A percentile compares a stretch with the other conserved stretches of the same genome.
Evolutionary conservation across 495 filamentous ascomycete genomes (phyloP).

Genomic region (Pyrenula aspistea): DNA sequence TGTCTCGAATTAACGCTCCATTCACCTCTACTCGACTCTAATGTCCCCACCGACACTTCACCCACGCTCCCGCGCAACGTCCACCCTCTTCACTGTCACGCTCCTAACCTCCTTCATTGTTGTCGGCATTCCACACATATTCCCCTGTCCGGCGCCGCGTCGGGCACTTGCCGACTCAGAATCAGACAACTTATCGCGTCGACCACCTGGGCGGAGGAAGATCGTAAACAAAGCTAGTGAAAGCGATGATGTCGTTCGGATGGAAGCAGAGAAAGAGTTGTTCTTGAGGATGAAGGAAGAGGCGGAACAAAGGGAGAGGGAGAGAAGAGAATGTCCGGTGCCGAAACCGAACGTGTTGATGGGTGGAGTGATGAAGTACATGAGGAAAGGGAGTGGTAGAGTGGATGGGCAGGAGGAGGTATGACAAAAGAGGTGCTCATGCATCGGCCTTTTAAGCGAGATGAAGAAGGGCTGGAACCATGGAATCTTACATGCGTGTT

Average conservation of each 20-base stretch:
- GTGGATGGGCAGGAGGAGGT: not conserved
- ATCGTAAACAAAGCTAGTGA: not conserved
- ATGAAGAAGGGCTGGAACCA: too few relatives aligned
- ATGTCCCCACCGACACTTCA: constrained; percentile 84
- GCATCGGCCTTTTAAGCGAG: too few relatives aligned
- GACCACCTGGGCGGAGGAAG: constrained; percentile 18
- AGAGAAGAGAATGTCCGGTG: constrained; percentile 56
- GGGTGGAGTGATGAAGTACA: constrained; percentile 64
- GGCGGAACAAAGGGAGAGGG: constrained; percentile 21
- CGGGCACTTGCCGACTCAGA: constrained; percentile 54
- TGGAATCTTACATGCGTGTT: too few relatives aligned
- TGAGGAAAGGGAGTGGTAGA: constrained; percentile 10
- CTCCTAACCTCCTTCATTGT: constrained; percentile 82
- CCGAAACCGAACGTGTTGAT: constrained; percentile 70
- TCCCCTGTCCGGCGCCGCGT: constrained; percentile 84
- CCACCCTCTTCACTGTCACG: constrained; percentile 90
- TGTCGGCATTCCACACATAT: constrained; percentile 79
- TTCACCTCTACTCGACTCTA: too few relatives aligned
- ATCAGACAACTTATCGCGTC: constrained; percentile 16
- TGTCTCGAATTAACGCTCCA: too few relatives aligned
- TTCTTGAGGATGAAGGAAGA: constrained; percentile 35
- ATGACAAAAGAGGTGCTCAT: not conserved
- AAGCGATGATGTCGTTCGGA: not conserved
- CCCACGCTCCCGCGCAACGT: constrained; percentile 81
- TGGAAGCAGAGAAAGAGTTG: constrained; percentile 31